A percentile compares a stretch with the other conserved stretches of the same genome.
Evolutionary conservation across 257 asterid species (phyloP).

Genomic region (Plantago elongata): DNA sequence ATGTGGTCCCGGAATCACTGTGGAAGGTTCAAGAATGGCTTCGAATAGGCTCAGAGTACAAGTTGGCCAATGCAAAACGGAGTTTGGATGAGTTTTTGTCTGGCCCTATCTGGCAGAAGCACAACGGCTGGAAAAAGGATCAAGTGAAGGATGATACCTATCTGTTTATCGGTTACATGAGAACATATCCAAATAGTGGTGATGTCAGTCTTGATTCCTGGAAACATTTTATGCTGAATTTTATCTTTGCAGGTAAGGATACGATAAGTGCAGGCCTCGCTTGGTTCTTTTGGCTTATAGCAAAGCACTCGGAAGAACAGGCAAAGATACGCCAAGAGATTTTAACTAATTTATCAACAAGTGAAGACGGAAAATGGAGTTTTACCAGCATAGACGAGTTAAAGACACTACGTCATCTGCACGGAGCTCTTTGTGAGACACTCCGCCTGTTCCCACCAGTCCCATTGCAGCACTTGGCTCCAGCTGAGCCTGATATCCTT

Average conservation of each 20-base stretch:
- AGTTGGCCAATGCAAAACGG: constrained; percentile 13
- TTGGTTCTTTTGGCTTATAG: constrained; percentile 25
- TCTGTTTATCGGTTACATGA: constrained; percentile 18
- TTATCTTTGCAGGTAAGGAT: constrained; percentile 30
- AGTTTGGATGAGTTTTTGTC: background rate
- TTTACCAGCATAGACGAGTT: constrained; percentile 14
- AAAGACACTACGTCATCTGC: constrained; percentile 23
- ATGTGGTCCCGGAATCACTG: constrained; percentile 20
- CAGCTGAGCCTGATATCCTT: constrained; percentile 17
- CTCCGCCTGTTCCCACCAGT: constrained; percentile 33
- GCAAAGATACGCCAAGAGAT: constrained; percentile 14
- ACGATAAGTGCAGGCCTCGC: constrained; percentile 23
- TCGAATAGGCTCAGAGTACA: constrained; percentile 26
- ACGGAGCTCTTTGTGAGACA: constrained; percentile 32
- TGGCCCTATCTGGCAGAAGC: background rate
- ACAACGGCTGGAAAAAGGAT: constrained; percentile 14
- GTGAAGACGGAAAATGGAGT: constrained; percentile 11
- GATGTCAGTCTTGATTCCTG: background rate
- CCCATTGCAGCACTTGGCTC: constrained; percentile 29
- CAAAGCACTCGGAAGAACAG: constrained; percentile 17
- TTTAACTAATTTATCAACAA: background rate
- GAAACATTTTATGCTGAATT: constrained; percentile 11
- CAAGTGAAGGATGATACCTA: background rate
- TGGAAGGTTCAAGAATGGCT: constrained; percentile 34
- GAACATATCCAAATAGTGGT: constrained; percentile 13